Percentiles rank a stretch among this genome's conserved stretches.
These are phyloP conservation scores for Zygoascus biomembranicola DNA, from an alignment of 805 yeast species.

Conservation along the genomic window DNA sequence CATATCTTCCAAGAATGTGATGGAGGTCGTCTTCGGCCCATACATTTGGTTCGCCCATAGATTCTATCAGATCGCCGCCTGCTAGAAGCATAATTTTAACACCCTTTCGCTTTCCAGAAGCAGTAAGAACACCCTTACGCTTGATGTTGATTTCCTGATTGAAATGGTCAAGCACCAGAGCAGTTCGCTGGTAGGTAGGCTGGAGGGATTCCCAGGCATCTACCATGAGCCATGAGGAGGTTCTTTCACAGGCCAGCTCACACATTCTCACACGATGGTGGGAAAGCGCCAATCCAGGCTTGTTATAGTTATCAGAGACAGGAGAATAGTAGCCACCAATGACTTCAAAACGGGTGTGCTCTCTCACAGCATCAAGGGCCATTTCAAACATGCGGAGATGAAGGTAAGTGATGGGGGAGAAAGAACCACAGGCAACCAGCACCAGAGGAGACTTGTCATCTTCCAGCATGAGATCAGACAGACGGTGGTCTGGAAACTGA, in stretches of 20 bases:
- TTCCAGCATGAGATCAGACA: conserved; percentile 61
- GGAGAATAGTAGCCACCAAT: conserved; percentile 96
- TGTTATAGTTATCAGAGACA: conserved; percentile 80
- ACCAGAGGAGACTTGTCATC: conserved; percentile 81
- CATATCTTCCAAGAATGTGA: conserved; percentile 91
- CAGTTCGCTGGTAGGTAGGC: conserved; percentile 85
- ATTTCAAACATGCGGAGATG: conserved; percentile 97
- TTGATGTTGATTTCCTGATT: conserved; percentile 89
- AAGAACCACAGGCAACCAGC: conserved; percentile 95
- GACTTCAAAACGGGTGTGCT: conserved; percentile 88
- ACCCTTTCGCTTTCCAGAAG: conserved; percentile 46
- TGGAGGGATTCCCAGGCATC: conserved; percentile 99
- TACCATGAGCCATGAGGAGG: conserved; percentile 96
- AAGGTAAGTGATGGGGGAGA: conserved; percentile 89
- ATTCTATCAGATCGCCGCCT: conserved; percentile 95
- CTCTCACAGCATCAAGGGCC: conserved; percentile 91
- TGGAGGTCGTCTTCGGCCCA: conserved; percentile 96
- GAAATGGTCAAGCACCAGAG: conserved; percentile 91
- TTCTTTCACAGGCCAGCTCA: conserved; percentile 94
- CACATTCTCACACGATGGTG: conserved; percentile 94
- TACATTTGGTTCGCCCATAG: conserved; percentile 99
- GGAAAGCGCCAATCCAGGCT: conserved; percentile 86
- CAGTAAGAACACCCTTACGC: conserved; percentile 69
- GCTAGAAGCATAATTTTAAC: conserved; percentile 94
- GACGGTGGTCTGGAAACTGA: conserved; percentile 79